Evolutionary conservation across 129 eudicot genomes (phyloP), one percentile per base, ranked within the genome.

Genomic region (Flaveria ramosissima): DNA sequence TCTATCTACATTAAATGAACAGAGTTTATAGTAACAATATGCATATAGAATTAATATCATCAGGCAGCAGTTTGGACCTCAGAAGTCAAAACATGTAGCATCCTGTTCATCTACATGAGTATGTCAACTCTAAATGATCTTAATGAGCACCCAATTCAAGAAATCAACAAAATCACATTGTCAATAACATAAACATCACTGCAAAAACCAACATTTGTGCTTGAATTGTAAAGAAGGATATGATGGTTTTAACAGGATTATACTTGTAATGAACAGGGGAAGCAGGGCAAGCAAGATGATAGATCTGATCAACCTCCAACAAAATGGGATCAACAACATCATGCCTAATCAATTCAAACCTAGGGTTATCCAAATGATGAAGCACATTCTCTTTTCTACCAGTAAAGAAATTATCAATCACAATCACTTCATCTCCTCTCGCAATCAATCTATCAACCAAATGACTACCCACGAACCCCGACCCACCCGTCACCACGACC

Each of bases 231-330:
- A 45, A 10, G 3, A 90, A 88, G 97, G 97, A 91, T 88, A 91
- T 91, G 81, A 91, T 91, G 51, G 97, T 91, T 80, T 91, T 91
- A 81, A 91, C 92, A 27, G 97, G 97, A 72, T 91, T 91, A 56
- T 88, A 84, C 92, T 91, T 91, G 80, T 91, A 91, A 85, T 91
- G 94, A 76, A 88, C 94, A 50, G 97, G 97, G 12, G 97, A 91
- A 3, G 97, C 97, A 53, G 94, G 97, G 63, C 97, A 91, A 80
- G 97, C 97, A 68, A 91, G 80, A 61, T 91, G 97, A 74, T 91
- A 91, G 84, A 91, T 91, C 88, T 88, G 91, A 84, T 91, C 97
- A 73, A 91, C 94, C 80, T 91, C 97, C 78, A 91, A 26, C 82
- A 91, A 57, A 78, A 91, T 86, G 13, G 97, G 97, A 32, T 91